Evolutionary conservation across 495 filamentous ascomycete genomes (phyloP), one percentile per base, ranked within the genome.

Genomic region (Lindgomyces ingoldianus): DNA sequence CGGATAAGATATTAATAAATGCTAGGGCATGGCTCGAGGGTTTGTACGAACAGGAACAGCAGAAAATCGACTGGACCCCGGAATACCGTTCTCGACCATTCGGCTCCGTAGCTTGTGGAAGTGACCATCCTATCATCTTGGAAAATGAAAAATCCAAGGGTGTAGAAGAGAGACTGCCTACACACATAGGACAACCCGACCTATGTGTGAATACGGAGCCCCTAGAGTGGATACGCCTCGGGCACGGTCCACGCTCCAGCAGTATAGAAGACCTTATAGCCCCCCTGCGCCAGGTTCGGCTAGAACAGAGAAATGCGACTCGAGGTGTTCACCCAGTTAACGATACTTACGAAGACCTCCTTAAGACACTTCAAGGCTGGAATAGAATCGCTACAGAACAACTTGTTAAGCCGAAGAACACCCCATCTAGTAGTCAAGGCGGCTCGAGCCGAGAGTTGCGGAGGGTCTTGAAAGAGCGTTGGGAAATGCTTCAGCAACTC

Each of bases 201-300:
- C n/a, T n/a, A n/a, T n/a, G n/a, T n/a, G n/a, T n/a, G n/a, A n/a
- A n/a, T n/a, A n/a, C n/a, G n/a, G n/a, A n/a, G n/a, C n/a, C n/a
- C n/a, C n/a, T n/a, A n/a, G n/a, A n/a, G n/a, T n/a, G n/a, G n/a
- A n/a, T n/a, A n/a, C n/a, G n/a, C n/a, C n/a, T n/a, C n/a, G n/a
- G n/a, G n/a, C n/a, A n/a, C n/a, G n/a, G n/a, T n/a, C n/a, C n/a
- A n/a, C n/a, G n/a, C n/a, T n/a, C n/a, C n/a, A n/a, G n/a, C n/a
- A n/a, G n/a, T n/a, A n/a, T n/a, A n/a, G 33, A 45, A 10, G 33
- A 57, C 18, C 18, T 57, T 9, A 11, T 57, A n/a, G 33, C 54
- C 10, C 39, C 39, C 36, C 21, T 44, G 16, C 54, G 30, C 22
- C 3, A n/a, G n/a, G n/a, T n/a, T n/a, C n/a, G n/a, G n/a, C n/a